A percentile compares a stretch with the other conserved stretches of the same genome.
Conservation (phyloP, 2,329 filamentous ascomycete genomes). For the Fusarium oxysporum region DNA sequence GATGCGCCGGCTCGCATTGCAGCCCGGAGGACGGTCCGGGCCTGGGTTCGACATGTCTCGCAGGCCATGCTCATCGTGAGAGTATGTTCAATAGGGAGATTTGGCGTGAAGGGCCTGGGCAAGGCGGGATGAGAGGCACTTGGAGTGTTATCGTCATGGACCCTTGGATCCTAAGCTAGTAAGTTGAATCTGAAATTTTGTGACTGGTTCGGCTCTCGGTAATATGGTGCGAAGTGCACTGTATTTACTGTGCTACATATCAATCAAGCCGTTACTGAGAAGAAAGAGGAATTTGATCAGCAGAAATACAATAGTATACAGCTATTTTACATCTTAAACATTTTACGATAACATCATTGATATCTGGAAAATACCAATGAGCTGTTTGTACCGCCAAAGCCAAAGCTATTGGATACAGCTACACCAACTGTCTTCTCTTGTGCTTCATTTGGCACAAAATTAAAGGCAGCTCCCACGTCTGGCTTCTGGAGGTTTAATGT, state of each 20-base stretch:
- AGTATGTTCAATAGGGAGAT: background rate
- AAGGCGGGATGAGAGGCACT: slow-evolving; percentile 15
- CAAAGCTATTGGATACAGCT: slow-evolving; percentile 94
- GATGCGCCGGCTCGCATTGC: slow-evolving; percentile 48
- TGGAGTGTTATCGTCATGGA: slow-evolving; percentile 48
- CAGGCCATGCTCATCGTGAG: slow-evolving; percentile 55
- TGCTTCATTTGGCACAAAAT: slow-evolving; percentile 80
- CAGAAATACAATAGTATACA: background rate
- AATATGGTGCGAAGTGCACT: slow-evolving; percentile 10
- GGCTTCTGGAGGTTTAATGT: slow-evolving; percentile 83
- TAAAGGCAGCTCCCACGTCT: slow-evolving; percentile 78
- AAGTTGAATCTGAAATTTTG: slow-evolving; percentile 3
- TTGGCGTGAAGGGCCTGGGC: slow-evolving; percentile 8
- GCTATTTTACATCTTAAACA: background rate
- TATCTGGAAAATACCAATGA: slow-evolving; percentile 78
- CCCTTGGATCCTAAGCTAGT: slow-evolving; percentile 1
- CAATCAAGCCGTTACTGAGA: background rate
- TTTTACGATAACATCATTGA: background rate
- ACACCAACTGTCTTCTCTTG: slow-evolving; percentile 79
- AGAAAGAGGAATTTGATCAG: background rate
- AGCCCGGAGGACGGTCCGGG: slow-evolving; percentile 54
- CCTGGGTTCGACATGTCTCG: slow-evolving; percentile 60
- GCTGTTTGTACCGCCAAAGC: slow-evolving; percentile 96
- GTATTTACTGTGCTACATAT: slow-evolving; percentile 23
- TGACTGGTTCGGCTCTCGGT: slow-evolving; percentile 35